Percentiles rank a stretch among this genome's conserved stretches.
phyloP scores from a whole-genome alignment of 2,329 filamentous ascomycete genomes.

The Fusarium caatingaense region DNA sequence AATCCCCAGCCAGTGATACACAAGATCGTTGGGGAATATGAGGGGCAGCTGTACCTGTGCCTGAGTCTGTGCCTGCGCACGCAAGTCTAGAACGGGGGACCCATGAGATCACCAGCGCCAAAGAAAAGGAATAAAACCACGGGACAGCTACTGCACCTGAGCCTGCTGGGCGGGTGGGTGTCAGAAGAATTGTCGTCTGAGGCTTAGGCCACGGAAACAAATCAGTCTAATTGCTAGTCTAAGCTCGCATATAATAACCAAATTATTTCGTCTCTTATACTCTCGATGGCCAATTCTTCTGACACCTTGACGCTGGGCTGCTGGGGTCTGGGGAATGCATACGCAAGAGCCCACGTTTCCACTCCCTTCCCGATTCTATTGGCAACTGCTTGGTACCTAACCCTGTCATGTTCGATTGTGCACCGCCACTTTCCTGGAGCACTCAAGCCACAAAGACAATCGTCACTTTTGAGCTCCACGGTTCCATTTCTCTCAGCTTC shows the following conservation, averaged over 20 bases:
- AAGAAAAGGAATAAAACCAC: slow-evolving; percentile 13
- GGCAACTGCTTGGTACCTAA: neutral
- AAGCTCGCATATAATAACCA: neutral
- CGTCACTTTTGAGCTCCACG: slow-evolving; percentile 24
- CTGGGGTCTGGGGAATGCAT: slow-evolving; percentile 18
- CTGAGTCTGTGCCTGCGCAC: slow-evolving; percentile 14
- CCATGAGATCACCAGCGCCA: slow-evolving; percentile 32
- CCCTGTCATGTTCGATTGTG: slow-evolving; percentile 17
- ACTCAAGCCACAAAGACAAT: slow-evolving; percentile 29
- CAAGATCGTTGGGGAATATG: slow-evolving; percentile 31
- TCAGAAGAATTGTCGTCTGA: neutral
- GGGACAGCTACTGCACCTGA: slow-evolving; percentile 13
- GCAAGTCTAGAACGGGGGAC: slow-evolving; percentile 26
- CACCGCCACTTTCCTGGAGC: slow-evolving; percentile 29
- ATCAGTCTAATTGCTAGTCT: neutral
- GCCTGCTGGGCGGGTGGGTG: neutral
- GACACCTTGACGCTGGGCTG: neutral
- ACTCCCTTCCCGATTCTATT: slow-evolving; percentile 23
- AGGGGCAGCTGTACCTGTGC: slow-evolving; percentile 16
- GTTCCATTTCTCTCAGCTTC: slow-evolving; percentile 19
- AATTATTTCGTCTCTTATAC: neutral
- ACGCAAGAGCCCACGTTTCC: slow-evolving; percentile 24
- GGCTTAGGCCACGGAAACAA: neutral
- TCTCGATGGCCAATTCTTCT: neutral
- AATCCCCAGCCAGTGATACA: slow-evolving; percentile 31